Base-by-base conservation (phyloP, 164 flowering plant species). In the Amborella trichopoda region DNA sequence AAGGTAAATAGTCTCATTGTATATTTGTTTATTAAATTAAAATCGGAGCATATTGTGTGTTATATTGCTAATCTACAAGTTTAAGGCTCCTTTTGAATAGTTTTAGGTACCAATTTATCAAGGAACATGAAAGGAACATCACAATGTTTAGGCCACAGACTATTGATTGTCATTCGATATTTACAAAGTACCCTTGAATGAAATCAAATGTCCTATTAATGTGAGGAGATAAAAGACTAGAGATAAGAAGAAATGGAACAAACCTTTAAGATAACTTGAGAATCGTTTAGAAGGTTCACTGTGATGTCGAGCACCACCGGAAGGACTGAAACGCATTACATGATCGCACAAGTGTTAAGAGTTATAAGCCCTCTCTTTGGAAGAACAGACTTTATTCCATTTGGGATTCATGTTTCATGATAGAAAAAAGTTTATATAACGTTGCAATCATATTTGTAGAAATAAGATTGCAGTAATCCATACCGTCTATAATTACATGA, bases 221-320 rank as follows among this genome's bases (percentile, higher is more conserved):
- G n/a, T n/a, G n/a, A n/a, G n/a, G n/a, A n/a, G n/a, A n/a, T n/a
- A n/a, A n/a, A n/a, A n/a, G n/a, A n/a, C n/a, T n/a, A n/a, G n/a
- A n/a, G n/a, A n/a, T n/a, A n/a, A n/a, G n/a, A 30, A 8, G 0
- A 30, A 30, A 30, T 30, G 20, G 6, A 22, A 26, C 75, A 39
- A 53, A 91, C 98, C 98, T 87, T 91, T 18, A 91, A 49, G 37
- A 75, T 46, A 40, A 81, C 76, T 3, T 54, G 74, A 38, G 90
- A 76, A 28, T 84, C 83, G 40, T 86, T 91, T 1, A 94, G 85
- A 23, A 91, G 95, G 50, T 76, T 80, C 2, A 91, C 70, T n/a
- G 78, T 72, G 61, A 87, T 77, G 58, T 91, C 98, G 61, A 82
- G 28, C 12, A 74, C 90, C 40, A 83, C 95, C 0, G 98, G 96